phyloP scores from a whole-genome alignment of 2,329 filamentous ascomycete genomes.

The Claviceps fusiformis region DNA sequence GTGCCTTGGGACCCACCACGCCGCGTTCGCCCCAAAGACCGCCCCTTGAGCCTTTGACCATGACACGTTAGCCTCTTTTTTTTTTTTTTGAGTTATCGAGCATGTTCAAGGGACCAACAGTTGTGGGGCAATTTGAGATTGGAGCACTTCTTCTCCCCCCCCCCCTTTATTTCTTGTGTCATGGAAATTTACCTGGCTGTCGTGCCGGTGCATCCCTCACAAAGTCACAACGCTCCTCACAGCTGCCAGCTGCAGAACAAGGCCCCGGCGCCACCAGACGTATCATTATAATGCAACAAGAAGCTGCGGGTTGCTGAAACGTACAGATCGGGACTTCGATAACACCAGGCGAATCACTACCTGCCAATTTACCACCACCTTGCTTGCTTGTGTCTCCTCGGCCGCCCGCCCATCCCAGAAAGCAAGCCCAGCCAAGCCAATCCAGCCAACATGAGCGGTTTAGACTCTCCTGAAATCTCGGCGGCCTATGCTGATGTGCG shows the following conservation, averaged over 20 bases:
- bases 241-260: neutral
- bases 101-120: neutral
- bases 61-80: neutral
- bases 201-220: neutral
- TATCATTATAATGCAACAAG: neutral
- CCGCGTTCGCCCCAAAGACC: neutral
- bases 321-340: neutral
- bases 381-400: neutral
- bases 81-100: neutral
- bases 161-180: neutral
- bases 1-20: neutral
- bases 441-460: conserved; percentile 34
- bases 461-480: conserved; percentile 44
- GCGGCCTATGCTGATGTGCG: conserved; percentile 55
- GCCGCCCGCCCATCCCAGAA: neutral
- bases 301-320: neutral
- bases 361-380: neutral
- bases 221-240: neutral
- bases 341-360: neutral
- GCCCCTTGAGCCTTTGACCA: neutral
- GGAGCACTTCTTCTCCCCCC: neutral
- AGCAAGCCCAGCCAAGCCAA: neutral
- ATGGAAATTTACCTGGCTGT: neutral
- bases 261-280: neutral
- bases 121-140: neutral